These are phyloP conservation scores for Penicillium sp. DNA, from an alignment of 2,329 filamentous ascomycete genomes.

Conservation along the genomic window DNA sequence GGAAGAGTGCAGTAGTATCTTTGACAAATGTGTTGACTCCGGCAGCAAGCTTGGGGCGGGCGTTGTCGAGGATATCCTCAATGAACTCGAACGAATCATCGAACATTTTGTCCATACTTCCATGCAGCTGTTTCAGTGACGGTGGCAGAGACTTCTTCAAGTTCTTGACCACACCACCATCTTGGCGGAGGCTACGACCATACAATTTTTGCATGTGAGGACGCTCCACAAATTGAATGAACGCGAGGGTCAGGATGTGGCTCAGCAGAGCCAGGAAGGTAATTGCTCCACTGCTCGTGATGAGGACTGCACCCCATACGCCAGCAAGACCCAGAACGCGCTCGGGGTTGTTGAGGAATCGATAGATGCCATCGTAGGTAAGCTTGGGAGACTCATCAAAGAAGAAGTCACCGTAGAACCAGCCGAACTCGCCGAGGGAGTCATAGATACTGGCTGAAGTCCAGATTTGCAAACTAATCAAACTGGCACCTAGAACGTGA, in stretches of 20 bases:
- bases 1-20: slow-evolving; percentile 84
- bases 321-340: slow-evolving; percentile 88
- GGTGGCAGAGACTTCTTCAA: slow-evolving; percentile 81
- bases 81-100: slow-evolving; percentile 85
- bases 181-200: slow-evolving; percentile 73
- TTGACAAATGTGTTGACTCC: slow-evolving; percentile 83
- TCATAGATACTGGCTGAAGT: slow-evolving; percentile 91
- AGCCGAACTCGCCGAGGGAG: slow-evolving; percentile 93
- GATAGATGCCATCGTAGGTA: slow-evolving; percentile 95
- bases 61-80: slow-evolving; percentile 83
- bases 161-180: slow-evolving; percentile 89
- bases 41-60: slow-evolving; percentile 78
- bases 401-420: slow-evolving; percentile 99
- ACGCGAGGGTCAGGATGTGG: slow-evolving; percentile 78
- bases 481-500: slow-evolving; percentile 76
- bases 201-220: slow-evolving; percentile 99
- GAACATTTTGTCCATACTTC: slow-evolving; percentile 80
- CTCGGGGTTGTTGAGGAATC: slow-evolving; percentile 96
- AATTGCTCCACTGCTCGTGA: slow-evolving; percentile 83
- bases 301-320: slow-evolving; percentile 91
- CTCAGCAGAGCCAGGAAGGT: slow-evolving; percentile 82
- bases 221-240: slow-evolving; percentile 90
- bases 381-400: slow-evolving; percentile 84
- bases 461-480: slow-evolving; percentile 88
- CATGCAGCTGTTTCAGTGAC: slow-evolving; percentile 77